Percentiles rank a stretch among this genome's conserved stretches.
Conservation (phyloP, 148 eudicot genomes). For the Rheum nobile region DNA sequence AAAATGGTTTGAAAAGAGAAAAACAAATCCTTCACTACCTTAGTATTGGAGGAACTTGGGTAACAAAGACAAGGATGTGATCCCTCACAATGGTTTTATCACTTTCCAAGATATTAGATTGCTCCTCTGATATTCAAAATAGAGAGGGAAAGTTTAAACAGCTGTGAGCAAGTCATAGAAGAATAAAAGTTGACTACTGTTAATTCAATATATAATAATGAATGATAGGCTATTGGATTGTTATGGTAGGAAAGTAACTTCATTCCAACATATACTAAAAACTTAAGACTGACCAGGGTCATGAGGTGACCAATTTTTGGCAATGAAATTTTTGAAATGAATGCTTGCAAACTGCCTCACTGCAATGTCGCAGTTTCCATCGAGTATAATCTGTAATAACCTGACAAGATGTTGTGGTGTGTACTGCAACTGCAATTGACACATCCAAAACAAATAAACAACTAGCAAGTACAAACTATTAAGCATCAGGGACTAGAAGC, state of each 20-base stretch:
- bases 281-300: constrained; percentile 54
- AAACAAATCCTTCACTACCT: constrained; percentile 35
- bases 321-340: constrained; percentile 87
- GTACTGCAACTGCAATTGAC: constrained; percentile 55
- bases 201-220: not conserved
- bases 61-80: constrained; percentile 68
- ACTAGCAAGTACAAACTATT: not conserved
- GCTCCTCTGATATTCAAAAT: constrained; percentile 44
- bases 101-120: constrained; percentile 59
- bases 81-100: constrained; percentile 85
- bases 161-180: not conserved
- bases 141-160: constrained; percentile 3
- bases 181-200: not conserved
- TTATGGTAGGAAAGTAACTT: not conserved
- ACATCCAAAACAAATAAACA: not conserved
- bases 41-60: constrained; percentile 67
- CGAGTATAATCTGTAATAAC: constrained; percentile 83
- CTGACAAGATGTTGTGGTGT: constrained; percentile 94
- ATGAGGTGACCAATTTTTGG: constrained; percentile 87
- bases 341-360: constrained; percentile 97
- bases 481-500: not conserved
- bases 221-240: not conserved
- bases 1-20: not conserved
- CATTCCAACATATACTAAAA: not conserved
- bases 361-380: constrained; percentile 75